A percentile compares a stretch with the other conserved stretches of the same genome.
phyloP scores from a whole-genome alignment of 441 rosid species.

The Euphorbia neoarborescens region DNA sequence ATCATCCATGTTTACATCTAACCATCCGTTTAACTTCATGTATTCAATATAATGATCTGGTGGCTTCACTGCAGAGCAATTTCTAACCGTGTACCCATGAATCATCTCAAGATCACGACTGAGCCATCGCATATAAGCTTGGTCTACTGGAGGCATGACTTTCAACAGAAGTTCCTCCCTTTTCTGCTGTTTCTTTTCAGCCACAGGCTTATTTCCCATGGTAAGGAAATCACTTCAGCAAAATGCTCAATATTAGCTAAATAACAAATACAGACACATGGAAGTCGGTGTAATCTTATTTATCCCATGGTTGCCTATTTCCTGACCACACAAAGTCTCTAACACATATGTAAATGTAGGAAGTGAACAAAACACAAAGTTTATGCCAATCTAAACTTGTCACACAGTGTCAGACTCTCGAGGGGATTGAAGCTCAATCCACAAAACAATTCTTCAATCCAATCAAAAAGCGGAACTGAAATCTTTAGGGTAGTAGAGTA shows the following conservation, averaged over 20 bases:
- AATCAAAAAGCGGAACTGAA: not conserved
- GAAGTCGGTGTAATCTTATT: not conserved
- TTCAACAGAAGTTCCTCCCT: slow-evolving; percentile 45
- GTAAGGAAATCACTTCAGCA: slow-evolving; percentile 16
- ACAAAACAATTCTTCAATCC: not conserved
- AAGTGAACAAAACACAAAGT: slow-evolving; percentile 1
- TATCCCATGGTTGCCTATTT: not conserved
- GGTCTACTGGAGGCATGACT: slow-evolving; percentile 61
- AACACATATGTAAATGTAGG: not conserved
- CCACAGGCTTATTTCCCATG: slow-evolving; percentile 67
- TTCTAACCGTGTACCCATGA: slow-evolving; percentile 46
- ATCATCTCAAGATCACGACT: slow-evolving; percentile 62
- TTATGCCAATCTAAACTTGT: not conserved
- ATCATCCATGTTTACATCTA: slow-evolving; percentile 67
- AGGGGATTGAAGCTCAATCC: not conserved
- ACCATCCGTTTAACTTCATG: slow-evolving; percentile 56
- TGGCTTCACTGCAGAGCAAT: slow-evolving; percentile 45
- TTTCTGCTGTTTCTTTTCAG: slow-evolving; percentile 31
- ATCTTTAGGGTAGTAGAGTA: not conserved
- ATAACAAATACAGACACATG: not conserved
- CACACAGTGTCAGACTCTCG: not conserved
- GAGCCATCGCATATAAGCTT: slow-evolving; percentile 55
- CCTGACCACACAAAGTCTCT: not conserved
- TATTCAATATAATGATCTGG: slow-evolving; percentile 59
- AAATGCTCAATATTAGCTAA: not conserved